Evolutionary conservation across 2,329 filamentous ascomycete species (phyloP).

Genomic region (Didymella keratinophila): DNA sequence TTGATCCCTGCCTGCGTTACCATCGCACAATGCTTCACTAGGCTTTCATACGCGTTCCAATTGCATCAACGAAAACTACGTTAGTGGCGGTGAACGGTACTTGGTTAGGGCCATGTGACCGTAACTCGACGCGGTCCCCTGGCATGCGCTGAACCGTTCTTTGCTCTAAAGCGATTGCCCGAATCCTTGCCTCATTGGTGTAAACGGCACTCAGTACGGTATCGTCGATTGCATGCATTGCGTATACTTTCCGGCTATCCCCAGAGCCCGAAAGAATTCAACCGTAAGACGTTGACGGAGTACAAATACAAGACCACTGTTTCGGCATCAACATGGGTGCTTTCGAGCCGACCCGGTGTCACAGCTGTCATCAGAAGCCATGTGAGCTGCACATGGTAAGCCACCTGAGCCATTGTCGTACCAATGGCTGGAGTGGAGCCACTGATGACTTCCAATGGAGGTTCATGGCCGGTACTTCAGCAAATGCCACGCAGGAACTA

Average conservation of each 20-base stretch:
- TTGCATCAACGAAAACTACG: constrained; percentile 24
- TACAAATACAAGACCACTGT: constrained; percentile 27
- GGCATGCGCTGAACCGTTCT: constrained; percentile 20
- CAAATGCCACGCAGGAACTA: constrained; percentile 38
- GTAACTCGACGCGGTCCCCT: constrained; percentile 29
- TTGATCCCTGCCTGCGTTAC: constrained; percentile 32
- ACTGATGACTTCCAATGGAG: constrained; percentile 9
- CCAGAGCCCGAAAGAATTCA: neutral
- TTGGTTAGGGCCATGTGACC: constrained; percentile 28
- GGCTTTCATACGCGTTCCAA: constrained; percentile 32
- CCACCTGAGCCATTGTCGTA: constrained; percentile 30
- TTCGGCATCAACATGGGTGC: constrained; percentile 23
- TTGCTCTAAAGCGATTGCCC: constrained; percentile 4
- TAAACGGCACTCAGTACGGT: neutral
- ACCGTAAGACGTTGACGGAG: neutral
- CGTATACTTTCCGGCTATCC: neutral
- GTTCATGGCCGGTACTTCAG: constrained; percentile 3
- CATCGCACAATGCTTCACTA: constrained; percentile 32
- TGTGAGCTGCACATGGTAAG: constrained; percentile 40
- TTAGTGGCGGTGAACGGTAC: constrained; percentile 38
- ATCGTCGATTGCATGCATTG: constrained; percentile 11
- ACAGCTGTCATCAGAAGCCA: constrained; percentile 46
- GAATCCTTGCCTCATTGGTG: constrained; percentile 10
- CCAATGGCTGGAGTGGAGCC: constrained; percentile 19
- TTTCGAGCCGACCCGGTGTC: constrained; percentile 42